Evolutionary conservation across 176 grass and related monocot species (phyloP).

Genomic region (Typha latifolia): DNA sequence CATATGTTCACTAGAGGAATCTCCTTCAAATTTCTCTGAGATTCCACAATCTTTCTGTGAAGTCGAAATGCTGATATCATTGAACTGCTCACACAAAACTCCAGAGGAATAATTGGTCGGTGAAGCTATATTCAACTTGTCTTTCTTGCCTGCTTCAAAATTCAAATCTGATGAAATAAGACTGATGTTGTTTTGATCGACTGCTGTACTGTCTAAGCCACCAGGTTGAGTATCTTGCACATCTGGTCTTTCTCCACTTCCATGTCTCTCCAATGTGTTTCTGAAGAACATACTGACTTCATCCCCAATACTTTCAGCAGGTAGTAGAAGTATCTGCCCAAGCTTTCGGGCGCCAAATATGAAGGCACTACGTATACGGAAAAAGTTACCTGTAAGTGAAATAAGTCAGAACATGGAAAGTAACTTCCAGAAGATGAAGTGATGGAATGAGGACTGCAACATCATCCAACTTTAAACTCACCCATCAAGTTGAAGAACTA

Average conservation of each 20-base stretch:
- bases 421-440: neutral
- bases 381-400: constrained; percentile 53
- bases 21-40: constrained; percentile 22
- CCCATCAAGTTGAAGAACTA: no score
- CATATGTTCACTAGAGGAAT: constrained; percentile 19
- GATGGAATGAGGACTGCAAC: no score
- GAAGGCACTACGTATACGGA: constrained; percentile 85
- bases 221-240: constrained; percentile 19
- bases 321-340: constrained; percentile 53
- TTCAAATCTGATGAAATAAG: constrained; percentile 22
- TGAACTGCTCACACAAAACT: constrained; percentile 32
- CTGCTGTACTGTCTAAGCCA: neutral
- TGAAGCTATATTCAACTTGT: constrained; percentile 9
- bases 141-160: constrained; percentile 17
- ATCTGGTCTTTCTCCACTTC: constrained; percentile 45
- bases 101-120: constrained; percentile 18
- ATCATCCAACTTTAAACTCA: no score
- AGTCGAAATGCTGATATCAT: constrained; percentile 43
- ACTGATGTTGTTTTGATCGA: neutral
- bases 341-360: constrained; percentile 82
- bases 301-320: constrained; percentile 31
- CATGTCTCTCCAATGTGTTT: constrained; percentile 63
- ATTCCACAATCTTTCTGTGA: constrained; percentile 11
- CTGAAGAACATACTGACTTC: constrained; percentile 72
- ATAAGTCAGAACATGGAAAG: neutral